Evolutionary conservation across 805 yeast species (phyloP), one percentile per base, ranked within the genome.

Genomic region (Myxozyma vanderwaltii): DNA sequence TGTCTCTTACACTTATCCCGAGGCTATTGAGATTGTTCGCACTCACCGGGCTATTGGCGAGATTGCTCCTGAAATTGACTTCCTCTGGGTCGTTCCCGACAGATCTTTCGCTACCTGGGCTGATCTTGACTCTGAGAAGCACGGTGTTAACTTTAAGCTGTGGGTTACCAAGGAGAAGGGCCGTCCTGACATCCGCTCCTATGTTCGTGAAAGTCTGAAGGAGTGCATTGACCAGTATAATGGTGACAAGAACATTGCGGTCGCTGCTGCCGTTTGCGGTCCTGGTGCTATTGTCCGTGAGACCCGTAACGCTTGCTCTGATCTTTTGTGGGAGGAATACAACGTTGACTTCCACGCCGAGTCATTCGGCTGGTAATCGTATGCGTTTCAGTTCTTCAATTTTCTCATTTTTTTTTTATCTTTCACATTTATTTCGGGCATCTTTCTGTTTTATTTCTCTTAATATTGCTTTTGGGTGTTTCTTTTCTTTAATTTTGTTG

Each of bases 101-200:
- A 56, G 58, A 17, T 52, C 65, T 6, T 70, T 61, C 38, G 52
- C 56, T 40, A 38, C 63, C 7, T 70, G 73, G 73, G 63, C 66
- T 31, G 69, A 68, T 19, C 59, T 62, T 3, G 65, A 61, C 60
- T 47, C 44, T 13, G 66, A 67, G 47, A 64, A 57, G 55, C 53
- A 47, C 48, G 63, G 65, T 23, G 59, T 49, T 43, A 61, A 62
- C 53, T 64, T 67, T 67, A 59, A 65, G 56, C 57, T 69, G 23
- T 68, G 71, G 72, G 65, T 63, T 48, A 71, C 74, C 13, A 58
- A 61, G 56, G 70, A 68, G 46, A 63, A 63, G 48, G 73, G 73
- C 12, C 62, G 73, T 43, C 73, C 73, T 4, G 61, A 69, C 26
- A 56, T 70, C 29, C 50, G 56, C 4, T 52, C 44, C 19, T 56